These are phyloP conservation scores for Trypanosoma avium DNA, from an alignment of 208 protist genomes.

Conservation along the genomic window DNA sequence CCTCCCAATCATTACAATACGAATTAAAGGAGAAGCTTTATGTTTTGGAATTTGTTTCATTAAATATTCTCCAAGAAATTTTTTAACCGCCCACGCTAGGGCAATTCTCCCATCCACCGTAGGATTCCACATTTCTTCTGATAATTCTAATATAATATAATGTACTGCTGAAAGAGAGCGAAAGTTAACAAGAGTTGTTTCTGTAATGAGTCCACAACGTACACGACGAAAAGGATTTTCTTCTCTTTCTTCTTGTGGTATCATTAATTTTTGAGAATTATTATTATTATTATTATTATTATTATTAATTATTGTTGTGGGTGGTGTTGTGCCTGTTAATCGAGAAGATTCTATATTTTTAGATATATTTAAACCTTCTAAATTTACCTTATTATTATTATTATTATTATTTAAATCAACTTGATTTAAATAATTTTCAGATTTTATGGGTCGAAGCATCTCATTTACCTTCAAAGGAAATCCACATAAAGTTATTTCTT, in stretches of 20 bases:
- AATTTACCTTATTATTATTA: neutral
- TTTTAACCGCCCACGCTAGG: constrained; percentile 69
- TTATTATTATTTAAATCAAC: neutral
- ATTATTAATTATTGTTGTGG: neutral
- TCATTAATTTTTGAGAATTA: neutral
- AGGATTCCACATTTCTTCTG: constrained; percentile 82
- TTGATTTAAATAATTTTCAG: too few species aligned
- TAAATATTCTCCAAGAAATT: constrained; percentile 75
- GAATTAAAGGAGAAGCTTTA: constrained; percentile 66
- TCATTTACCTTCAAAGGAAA: constrained; percentile 73
- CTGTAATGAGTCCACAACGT: constrained; percentile 66
- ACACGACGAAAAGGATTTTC: constrained; percentile 32
- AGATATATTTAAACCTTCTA: too few species aligned
- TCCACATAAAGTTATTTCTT: constrained; percentile 67
- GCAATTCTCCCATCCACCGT: constrained; percentile 75
- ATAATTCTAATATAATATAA: constrained; percentile 77
- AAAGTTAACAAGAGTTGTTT: constrained; percentile 72
- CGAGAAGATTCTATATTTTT: too few species aligned
- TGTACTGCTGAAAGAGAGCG: constrained; percentile 74
- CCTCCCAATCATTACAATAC: constrained; percentile 70
- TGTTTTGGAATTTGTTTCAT: constrained; percentile 61
- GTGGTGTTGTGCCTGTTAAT: too few species aligned
- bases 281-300: neutral
- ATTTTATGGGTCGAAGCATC: too few species aligned
- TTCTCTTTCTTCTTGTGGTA: neutral